Conservation (phyloP, 805 yeast species). For the Candida broadrunensis region DNA sequence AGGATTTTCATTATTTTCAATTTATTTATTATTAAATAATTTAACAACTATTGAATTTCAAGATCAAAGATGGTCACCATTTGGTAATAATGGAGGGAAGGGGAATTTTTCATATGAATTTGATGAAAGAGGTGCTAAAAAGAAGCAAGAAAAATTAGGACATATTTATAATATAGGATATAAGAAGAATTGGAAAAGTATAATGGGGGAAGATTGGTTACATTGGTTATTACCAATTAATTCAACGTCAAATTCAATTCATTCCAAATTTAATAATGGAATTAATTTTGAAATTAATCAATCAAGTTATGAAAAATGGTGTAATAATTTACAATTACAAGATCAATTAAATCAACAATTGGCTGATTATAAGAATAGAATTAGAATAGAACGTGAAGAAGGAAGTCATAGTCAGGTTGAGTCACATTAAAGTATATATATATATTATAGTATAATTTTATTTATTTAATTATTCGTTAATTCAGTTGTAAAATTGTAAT, state of each 20-base stretch:
- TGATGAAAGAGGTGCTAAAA: slow-evolving; percentile 37
- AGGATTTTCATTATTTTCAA: slow-evolving; percentile 52
- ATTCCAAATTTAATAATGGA: slow-evolving; percentile 37
- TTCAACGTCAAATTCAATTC: slow-evolving; percentile 16
- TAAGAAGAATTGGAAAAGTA: slow-evolving; percentile 55
- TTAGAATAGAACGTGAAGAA: slow-evolving; percentile 7
- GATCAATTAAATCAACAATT: slow-evolving; percentile 44
- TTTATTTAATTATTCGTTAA: no score
- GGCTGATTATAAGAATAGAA: slow-evolving; percentile 17
- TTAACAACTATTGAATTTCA: slow-evolving; percentile 80
- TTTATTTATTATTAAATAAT: slow-evolving; percentile 60
- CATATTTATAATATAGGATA: slow-evolving; percentile 78
- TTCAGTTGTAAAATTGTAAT: no score
- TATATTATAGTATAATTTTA: no score
- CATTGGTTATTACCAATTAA: slow-evolving; percentile 72
- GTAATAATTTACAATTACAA: slow-evolving; percentile 43
- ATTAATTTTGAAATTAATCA: slow-evolving; percentile 50
- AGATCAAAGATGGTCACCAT: slow-evolving; percentile 48
- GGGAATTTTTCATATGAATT: slow-evolving; percentile 28
- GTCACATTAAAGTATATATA: no score
- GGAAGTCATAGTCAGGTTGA: no score
- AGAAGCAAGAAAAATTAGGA: slow-evolving; percentile 40
- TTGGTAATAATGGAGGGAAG: slow-evolving; percentile 19
- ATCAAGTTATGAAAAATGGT: slow-evolving; percentile 35
- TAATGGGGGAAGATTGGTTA: slow-evolving; percentile 67